A percentile compares a stretch with the other conserved stretches of the same genome.
phyloP scores from a whole-genome alignment of 2,329 filamentous ascomycete genomes.

The Pseudohalonectria lignicola region DNA sequence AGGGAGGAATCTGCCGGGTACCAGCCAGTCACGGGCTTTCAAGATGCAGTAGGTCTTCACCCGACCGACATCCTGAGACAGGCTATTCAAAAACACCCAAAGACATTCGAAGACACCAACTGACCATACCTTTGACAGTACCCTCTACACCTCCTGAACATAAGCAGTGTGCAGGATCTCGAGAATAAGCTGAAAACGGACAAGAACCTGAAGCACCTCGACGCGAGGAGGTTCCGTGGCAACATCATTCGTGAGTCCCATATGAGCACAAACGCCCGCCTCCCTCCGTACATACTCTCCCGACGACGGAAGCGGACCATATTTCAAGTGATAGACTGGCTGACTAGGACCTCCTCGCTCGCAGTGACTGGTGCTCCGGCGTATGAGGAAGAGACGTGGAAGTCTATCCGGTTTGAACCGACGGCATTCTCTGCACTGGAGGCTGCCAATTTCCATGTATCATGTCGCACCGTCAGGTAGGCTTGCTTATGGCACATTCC shows the following conservation, averaged over 20 bases:
- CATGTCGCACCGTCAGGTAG: slow-evolving; percentile 54
- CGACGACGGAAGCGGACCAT: too few relatives aligned
- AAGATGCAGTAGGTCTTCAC: slow-evolving; percentile 50
- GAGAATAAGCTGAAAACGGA: slow-evolving; percentile 43
- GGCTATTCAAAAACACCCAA: too few relatives aligned
- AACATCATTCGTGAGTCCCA: slow-evolving; percentile 55
- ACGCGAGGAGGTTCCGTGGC: slow-evolving; percentile 55
- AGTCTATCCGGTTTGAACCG: slow-evolving; percentile 40
- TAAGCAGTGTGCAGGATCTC: slow-evolving; percentile 52
- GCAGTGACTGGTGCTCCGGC: slow-evolving; percentile 41
- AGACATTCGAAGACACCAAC: too few relatives aligned
- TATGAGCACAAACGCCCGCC: too few relatives aligned
- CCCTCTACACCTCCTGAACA: slow-evolving; percentile 56
- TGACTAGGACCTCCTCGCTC: too few relatives aligned
- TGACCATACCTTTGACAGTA: slow-evolving; percentile 45
- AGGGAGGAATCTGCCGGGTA: slow-evolving; percentile 46
- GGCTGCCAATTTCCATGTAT: slow-evolving; percentile 36
- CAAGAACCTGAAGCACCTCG: slow-evolving; percentile 36
- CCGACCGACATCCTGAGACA: too few relatives aligned
- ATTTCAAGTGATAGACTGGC: too few relatives aligned
- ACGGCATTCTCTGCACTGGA: slow-evolving; percentile 34
- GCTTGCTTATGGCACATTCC: slow-evolving; percentile 10
- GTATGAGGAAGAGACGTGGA: slow-evolving; percentile 64
- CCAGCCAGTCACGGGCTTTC: slow-evolving; percentile 55
- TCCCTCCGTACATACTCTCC: too few relatives aligned